Conservation (phyloP, 164 flowering plant genomes). For the Piper betle region DNA sequence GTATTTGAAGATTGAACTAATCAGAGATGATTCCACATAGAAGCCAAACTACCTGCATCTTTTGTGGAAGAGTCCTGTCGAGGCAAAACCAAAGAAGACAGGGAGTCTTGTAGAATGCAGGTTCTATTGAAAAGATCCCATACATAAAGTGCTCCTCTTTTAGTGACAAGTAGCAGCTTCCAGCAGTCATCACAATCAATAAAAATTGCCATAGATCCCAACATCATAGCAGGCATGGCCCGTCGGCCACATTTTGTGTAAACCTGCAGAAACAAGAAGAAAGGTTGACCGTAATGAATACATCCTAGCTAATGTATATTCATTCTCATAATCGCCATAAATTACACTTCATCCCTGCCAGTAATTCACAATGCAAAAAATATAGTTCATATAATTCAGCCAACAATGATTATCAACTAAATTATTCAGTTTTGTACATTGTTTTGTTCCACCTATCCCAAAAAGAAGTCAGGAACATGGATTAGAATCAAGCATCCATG, state of each 20-base stretch:
- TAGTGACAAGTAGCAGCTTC: conserved; percentile 87
- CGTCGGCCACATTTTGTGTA: conserved; percentile 97
- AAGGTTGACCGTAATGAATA: not conserved
- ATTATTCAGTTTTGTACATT: not conserved
- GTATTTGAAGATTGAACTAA: not conserved
- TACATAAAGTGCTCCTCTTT: conserved; percentile 63
- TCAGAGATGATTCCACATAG: not conserved
- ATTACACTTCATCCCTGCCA: too few species aligned
- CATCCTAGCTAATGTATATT: not conserved
- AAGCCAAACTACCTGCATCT: conserved; percentile 34
- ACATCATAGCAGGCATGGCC: conserved; percentile 93
- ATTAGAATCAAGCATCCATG: too few species aligned
- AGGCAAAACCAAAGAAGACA: conserved; percentile 51
- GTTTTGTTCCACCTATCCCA: too few species aligned
- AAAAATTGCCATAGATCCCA: conserved; percentile 88
- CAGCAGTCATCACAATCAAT: conserved; percentile 91
- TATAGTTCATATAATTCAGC: not conserved
- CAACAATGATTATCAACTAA: not conserved
- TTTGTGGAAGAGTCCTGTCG: conserved; percentile 37
- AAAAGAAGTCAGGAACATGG: too few species aligned
- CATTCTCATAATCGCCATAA: too few species aligned
- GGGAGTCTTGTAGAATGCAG: conserved; percentile 75
- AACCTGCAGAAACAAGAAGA: conserved; percentile 27
- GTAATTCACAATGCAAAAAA: not conserved
- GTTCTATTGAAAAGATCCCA: conserved; percentile 83